These are phyloP conservation scores for Paecilomyces dactylethromorphus DNA, from an alignment of 2,329 filamentous ascomycete genomes.

Conservation along the genomic window DNA sequence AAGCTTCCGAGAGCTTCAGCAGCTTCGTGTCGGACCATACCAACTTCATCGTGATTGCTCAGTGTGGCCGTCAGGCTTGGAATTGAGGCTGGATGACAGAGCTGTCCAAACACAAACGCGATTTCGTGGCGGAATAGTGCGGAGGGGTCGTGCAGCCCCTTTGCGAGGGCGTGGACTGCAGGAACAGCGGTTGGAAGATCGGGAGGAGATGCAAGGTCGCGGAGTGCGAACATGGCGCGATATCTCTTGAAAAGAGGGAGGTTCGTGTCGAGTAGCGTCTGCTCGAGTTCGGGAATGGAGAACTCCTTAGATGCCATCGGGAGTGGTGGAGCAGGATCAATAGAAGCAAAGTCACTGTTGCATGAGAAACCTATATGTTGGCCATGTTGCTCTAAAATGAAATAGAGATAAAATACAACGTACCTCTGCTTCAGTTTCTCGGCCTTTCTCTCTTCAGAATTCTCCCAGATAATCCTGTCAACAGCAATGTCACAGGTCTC, in stretches of 20 bases:
- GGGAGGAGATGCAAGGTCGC: conserved; percentile 89
- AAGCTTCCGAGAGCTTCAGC: conserved; percentile 92
- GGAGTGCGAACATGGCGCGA: conserved; percentile 94
- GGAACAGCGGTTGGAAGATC: conserved; percentile 82
- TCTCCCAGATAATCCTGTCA: conserved; percentile 89
- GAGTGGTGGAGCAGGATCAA: conserved; percentile 89
- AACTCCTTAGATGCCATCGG: conserved; percentile 56
- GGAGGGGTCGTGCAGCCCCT: conserved; percentile 76
- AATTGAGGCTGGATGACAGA: conserved; percentile 94
- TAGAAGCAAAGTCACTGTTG: conserved; percentile 81
- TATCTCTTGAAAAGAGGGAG: conserved; percentile 86
- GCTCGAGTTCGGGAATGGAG: conserved; percentile 68
- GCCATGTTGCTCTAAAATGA: conserved; percentile 7
- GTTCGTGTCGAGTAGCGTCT: conserved; percentile 69
- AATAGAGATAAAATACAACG: conserved; percentile 15
- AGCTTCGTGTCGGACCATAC: conserved; percentile 97
- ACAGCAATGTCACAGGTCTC: conserved; percentile 98
- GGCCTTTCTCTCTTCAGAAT: conserved; percentile 60
- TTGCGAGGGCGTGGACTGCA: conserved; percentile 79
- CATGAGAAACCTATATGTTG: conserved; percentile 21
- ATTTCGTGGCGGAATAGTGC: conserved; percentile 97
- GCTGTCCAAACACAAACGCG: conserved; percentile 94
- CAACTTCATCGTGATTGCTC: conserved; percentile 71
- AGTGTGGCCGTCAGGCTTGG: conserved; percentile 75
- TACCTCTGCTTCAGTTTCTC: conserved; percentile 82